phyloP scores from a whole-genome alignment of 306 rosid genomes.

The Corylus heterophylla region DNA sequence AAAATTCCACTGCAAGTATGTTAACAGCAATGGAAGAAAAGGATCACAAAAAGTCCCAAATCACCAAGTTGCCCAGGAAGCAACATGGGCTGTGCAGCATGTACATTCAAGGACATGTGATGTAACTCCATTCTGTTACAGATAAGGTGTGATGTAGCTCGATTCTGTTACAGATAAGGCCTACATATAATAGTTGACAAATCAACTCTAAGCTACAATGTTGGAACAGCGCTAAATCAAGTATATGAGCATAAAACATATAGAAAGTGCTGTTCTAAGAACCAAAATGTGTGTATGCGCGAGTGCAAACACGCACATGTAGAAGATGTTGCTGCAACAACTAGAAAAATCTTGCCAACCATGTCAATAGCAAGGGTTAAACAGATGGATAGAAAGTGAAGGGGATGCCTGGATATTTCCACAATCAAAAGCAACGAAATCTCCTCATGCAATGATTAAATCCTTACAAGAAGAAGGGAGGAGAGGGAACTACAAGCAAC shows the following conservation, averaged over 20 bases:
- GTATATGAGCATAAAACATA: not conserved
- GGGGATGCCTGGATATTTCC: not conserved
- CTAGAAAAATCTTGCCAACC: not conserved
- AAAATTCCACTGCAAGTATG: conserved; percentile 23
- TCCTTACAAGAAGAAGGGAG: no score
- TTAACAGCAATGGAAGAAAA: conserved; percentile 25
- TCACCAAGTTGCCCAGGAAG: not conserved
- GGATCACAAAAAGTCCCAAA: conserved; percentile 1
- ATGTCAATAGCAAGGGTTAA: not conserved
- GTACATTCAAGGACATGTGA: conserved; percentile 12
- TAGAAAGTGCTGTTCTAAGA: conserved; percentile 11
- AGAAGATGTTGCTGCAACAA: not conserved
- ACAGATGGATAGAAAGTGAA: not conserved
- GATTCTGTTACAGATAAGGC: conserved; percentile 11
- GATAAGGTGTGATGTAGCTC: conserved; percentile 16
- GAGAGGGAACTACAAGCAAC: no score
- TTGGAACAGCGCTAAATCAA: conserved; percentile 13
- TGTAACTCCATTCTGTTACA: conserved; percentile 25
- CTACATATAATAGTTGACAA: conserved; percentile 3
- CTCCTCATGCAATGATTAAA: no score
- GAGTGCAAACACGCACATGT: not conserved
- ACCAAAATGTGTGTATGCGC: not conserved
- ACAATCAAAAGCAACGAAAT: no score
- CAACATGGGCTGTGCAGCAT: conserved; percentile 13
- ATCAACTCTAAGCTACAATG: conserved; percentile 9